A percentile compares a stretch with the other conserved stretches of the same genome.
phyloP scores from a whole-genome alignment of 495 filamentous ascomycete species.

The Oidiodendron maius region DNA sequence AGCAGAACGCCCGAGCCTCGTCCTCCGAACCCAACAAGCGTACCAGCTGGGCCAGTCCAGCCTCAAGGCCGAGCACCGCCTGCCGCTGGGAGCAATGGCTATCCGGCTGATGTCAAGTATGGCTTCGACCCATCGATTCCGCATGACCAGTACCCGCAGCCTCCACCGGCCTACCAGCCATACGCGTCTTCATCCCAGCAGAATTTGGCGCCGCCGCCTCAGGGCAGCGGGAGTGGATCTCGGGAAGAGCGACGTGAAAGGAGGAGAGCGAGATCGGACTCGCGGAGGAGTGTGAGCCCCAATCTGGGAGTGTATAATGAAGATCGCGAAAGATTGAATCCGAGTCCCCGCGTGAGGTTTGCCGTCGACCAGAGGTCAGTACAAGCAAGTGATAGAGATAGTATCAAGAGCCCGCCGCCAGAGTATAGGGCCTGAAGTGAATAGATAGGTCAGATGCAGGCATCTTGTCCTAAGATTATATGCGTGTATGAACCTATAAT shows the following conservation, averaged over 20 bases:
- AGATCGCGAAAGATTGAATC: neutral
- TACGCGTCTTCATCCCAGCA: neutral
- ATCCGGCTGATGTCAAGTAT: neutral
- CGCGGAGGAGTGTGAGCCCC: neutral
- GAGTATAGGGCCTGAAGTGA: neutral
- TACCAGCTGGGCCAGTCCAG: too few relatives aligned
- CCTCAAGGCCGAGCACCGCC: neutral
- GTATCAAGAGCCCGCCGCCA: neutral
- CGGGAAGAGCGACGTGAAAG: constrained; percentile 1
- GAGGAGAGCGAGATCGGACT: neutral
- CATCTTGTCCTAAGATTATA: neutral
- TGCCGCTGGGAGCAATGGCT: neutral
- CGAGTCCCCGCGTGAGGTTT: constrained; percentile 14
- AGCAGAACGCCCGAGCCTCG: constrained; percentile 7
- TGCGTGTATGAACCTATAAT: too few relatives aligned
- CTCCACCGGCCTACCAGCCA: neutral
- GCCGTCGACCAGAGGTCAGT: neutral
- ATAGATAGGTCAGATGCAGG: neutral
- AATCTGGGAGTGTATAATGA: neutral
- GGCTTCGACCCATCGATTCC: neutral
- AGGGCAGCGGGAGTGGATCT: neutral
- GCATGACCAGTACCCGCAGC: neutral
- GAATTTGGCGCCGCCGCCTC: constrained; percentile 1
- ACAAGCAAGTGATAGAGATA: neutral
- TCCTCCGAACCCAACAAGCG: neutral